Evolutionary conservation across 2,329 filamentous ascomycete genomes (phyloP), one percentile per base, ranked within the genome.

Genomic region (Claviceps lovelessii): DNA sequence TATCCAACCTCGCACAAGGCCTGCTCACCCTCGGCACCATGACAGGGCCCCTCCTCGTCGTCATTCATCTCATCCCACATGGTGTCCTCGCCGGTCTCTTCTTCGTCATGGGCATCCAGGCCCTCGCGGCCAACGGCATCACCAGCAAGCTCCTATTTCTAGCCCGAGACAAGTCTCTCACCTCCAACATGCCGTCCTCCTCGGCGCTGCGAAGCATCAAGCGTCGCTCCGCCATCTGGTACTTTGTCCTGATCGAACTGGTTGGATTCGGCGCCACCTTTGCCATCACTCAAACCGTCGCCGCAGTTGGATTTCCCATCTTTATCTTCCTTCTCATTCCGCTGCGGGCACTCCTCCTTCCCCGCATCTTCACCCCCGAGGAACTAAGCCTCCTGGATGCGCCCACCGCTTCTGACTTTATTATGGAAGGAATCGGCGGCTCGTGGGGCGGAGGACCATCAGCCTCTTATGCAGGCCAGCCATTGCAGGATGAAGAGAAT

Each of bases 21-120:
- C 77, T 91, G 0, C 73, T 91, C 3, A 89, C 86, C 0, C 77
- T 91, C 5, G 85, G 85, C 48, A 89, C 87, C 56, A 90, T 90
- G 85, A 79, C 81, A 0, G 83, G 84, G 0, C 87, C 87, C 0
- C 73, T 91, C 2, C 78, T 91, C 1, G 71, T 83, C 23, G 85
- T 90, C 17, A 73, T 91, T 10, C 84, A 89, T 62, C 77, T 89
- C 10, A 87, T 91, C 60, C 88, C 87, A 0, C 86, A 90, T 64
- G 86, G 83, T 57, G 86, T 90, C 1, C 77, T 91, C 54, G 87
- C 86, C 0, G 87, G 87, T 0, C 76, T 91, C 31, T 91, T 91
- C 74, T 90, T 90, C 70, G 79, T 89, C 65, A 90, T 91, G 87
- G 87, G 86, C 46, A 76, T 88, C 57, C 85, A 90, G 70, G 86